Evolutionary conservation across 2,329 filamentous ascomycete genomes (phyloP).

Genomic region (Ophiostoma himal-ulmi): DNA sequence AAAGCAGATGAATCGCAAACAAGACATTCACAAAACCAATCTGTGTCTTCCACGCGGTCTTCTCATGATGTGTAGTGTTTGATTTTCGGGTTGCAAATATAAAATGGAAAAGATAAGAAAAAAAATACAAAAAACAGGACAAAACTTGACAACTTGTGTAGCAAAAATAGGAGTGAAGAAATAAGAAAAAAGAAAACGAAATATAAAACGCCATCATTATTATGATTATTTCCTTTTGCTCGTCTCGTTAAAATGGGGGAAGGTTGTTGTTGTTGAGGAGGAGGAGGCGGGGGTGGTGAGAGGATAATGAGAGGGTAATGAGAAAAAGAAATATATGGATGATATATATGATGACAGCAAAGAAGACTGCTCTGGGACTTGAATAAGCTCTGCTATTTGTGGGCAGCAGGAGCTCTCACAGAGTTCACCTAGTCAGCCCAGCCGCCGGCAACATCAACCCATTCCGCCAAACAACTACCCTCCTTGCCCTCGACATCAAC

Average conservation of each 20-base stretch:
- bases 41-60: not conserved
- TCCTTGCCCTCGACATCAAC: constrained; percentile 97
- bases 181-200: not conserved
- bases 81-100: not conserved
- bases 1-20: not conserved
- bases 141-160: constrained; percentile 12
- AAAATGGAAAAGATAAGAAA: not conserved
- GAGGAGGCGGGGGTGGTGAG: too few species aligned
- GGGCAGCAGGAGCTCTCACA: not conserved
- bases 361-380: not conserved
- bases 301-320: not conserved
- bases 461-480: constrained; percentile 88
- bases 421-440: constrained; percentile 58
- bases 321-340: constrained; percentile 2
- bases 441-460: constrained; percentile 94
- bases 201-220: constrained; percentile 24
- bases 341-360: not conserved
- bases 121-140: constrained; percentile 11
- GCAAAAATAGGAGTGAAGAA: not conserved
- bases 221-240: constrained; percentile 23
- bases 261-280: not conserved
- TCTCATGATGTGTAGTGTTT: not conserved
- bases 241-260: constrained; percentile 13
- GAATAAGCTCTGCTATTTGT: not conserved
- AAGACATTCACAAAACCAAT: not conserved